Percentiles rank a stretch among this genome's conserved stretches.
These are phyloP conservation scores for Bruguiera gymnorhiza DNA, from an alignment of 345 rosid genomes.

Conservation along the genomic window DNA sequence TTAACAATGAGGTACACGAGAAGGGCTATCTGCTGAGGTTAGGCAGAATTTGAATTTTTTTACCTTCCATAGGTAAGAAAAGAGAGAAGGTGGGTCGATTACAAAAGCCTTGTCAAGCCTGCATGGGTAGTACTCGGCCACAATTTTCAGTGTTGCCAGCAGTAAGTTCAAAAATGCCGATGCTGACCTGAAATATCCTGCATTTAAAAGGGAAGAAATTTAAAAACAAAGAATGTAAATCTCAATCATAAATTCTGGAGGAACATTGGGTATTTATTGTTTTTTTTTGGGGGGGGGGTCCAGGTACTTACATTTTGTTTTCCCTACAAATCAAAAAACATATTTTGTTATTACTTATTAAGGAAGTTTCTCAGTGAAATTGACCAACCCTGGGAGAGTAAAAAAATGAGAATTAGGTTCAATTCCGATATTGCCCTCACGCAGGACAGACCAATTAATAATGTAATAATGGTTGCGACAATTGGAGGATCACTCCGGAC, in stretches of 20 bases:
- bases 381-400: slow-evolving; percentile 30
- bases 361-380: slow-evolving; percentile 12
- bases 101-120: slow-evolving; percentile 76
- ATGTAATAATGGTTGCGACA: slow-evolving; percentile 26
- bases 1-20: slow-evolving; percentile 1
- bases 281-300: too few relatives aligned
- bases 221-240: not conserved
- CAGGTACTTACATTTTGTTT: too few relatives aligned
- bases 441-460: not conserved
- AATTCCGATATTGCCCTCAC: slow-evolving; percentile 56
- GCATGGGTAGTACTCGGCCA: slow-evolving; percentile 78
- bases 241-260: not conserved
- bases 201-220: not conserved
- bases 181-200: slow-evolving; percentile 97
- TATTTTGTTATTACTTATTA: too few relatives aligned
- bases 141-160: slow-evolving; percentile 68
- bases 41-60: slow-evolving; percentile 26
- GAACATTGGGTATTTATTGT: not conserved
- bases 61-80: slow-evolving; percentile 95
- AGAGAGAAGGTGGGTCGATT: slow-evolving; percentile 94
- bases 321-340: too few relatives aligned
- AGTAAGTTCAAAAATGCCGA: slow-evolving; percentile 76
- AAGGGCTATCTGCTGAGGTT: not conserved
- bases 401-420: not conserved
- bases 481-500: slow-evolving; percentile 43